Base-by-base conservation (phyloP, 768 basidiomycete species). In the Steccherinum ochraceum region DNA sequence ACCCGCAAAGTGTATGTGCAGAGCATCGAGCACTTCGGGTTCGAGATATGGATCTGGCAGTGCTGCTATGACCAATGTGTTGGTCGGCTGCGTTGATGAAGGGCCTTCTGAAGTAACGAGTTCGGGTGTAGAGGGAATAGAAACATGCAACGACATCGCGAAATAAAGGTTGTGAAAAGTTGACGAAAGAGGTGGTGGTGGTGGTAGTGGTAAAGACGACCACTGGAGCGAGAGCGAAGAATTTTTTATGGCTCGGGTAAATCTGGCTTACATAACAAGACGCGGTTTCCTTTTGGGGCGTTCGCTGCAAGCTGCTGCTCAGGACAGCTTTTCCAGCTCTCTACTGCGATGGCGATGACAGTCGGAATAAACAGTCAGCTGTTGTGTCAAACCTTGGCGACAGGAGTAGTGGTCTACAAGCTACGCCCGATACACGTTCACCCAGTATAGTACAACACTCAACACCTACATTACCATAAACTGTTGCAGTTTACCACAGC, bases 1-100 rank as follows among this genome's bases (percentile, higher is more conserved):
- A 2, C 74, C 61, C 2, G 71, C 72, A 63, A 98, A 97, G 62
- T 94, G 85, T 19, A 74, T 68, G 40, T 71, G 76, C 20, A 97
- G 72, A 16, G 86, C 77, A 11, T 76, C 67, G 20, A 93, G 74
- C 53, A 88, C 76, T 0, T 75, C 59, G 4, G 85, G 83, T 27
- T 84, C 75, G 70, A 97, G 95, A 66, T 93, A 90, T 1, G 77
- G 69, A 26, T 72, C 77, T 3, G 93, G 90, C 0, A 98, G 68
- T 2, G 80, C 75, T 1, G 93, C 83, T 45, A 98, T 77, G 39
- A 92, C 77, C 24, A 97, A 73, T 0, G 93, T 89, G 67, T 98
- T 98, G 25, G 93, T 95, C 45, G 59, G 62, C 46, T 56, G 55
- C n/a, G 60, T 46, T 21, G 25, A 7, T 12, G 45, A 46, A 24